phyloP scores from a whole-genome alignment of 2,329 filamentous ascomycete species.

The Taxawa tesnikishii region DNA sequence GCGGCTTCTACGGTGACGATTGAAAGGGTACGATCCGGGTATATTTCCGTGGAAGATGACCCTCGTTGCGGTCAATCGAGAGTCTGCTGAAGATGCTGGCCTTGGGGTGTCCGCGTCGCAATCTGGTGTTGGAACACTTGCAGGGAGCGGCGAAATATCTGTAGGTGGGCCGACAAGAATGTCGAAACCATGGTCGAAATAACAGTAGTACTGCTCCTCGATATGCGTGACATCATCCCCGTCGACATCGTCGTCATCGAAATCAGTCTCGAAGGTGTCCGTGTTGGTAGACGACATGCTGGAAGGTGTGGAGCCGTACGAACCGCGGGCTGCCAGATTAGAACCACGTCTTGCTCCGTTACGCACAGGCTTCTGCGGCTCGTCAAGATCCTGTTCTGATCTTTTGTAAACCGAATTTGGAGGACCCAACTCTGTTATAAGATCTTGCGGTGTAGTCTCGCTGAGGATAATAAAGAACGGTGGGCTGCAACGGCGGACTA shows the following conservation, averaged over 20 bases:
- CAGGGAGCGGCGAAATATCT: constrained; percentile 9
- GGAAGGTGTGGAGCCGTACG: constrained; percentile 19
- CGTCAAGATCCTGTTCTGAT: constrained; percentile 3
- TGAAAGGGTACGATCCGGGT: constrained; percentile 92
- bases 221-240: constrained; percentile 45
- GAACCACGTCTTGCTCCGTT: constrained; percentile 8
- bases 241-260: constrained; percentile 30
- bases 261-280: constrained; percentile 31
- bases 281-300: constrained; percentile 27
- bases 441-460: constrained; percentile 81
- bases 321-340: constrained; percentile 7
- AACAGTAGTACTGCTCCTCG: constrained; percentile 81
- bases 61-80: constrained; percentile 71
- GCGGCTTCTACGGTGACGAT: constrained; percentile 76
- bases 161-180: constrained; percentile 74
- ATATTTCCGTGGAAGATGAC: constrained; percentile 90
- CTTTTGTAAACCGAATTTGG: constrained; percentile 74
- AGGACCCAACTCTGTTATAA: constrained; percentile 80
- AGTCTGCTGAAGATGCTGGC: constrained; percentile 13
- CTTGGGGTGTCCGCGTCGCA: constrained; percentile 9
- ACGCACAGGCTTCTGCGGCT: constrained; percentile 1
- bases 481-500: constrained; percentile 57
- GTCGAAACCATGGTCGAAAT: constrained; percentile 92
- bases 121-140: constrained; percentile 12
- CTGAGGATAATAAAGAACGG: constrained; percentile 64